Evolutionary conservation across 352 stramenopile species (phyloP), one percentile per base, ranked within the genome.

Genomic region (Globisporangium ultimum): DNA sequence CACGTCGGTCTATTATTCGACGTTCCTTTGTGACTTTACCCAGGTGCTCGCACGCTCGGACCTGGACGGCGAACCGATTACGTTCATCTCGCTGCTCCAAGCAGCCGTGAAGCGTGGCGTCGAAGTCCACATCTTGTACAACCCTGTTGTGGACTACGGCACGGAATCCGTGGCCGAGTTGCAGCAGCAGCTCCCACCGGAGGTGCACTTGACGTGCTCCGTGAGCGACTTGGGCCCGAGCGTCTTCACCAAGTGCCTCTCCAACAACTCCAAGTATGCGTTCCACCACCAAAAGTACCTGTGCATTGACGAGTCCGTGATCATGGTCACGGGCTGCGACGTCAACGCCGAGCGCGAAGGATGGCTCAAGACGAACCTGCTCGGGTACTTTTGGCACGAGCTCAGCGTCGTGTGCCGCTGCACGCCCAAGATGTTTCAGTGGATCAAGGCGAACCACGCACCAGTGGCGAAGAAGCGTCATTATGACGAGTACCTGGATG

Each of bases 281-380:
- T 92, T 92, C 65, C 83, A 92, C 52, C 83, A 92, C 58, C 83
- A 90, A 53, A 92, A 92, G 67, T 92, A 92, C 48, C 42, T 92
- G 40, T 89, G 78, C 38, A 55, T 89, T 36, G 80, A 91, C 55
- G 80, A 82, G 22, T 49, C 68, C 32, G 68, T 56, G 1, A 55
- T 92, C 54, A 88, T 92, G 80, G 83, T 89, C 36, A 91, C 82
- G 13, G 82, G 82, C 18, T 91, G 82, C 55, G 82, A 91, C 48
- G 78, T 90, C 36, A 91, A 91, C 49, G 62, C 72, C 3, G 82
- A 91, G 54, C 80, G 82, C 18, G 75, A 84, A 20, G 82, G 82
- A 2, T 91, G 80, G 82, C 53, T 89, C n/a, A 59, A 58, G 9
- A 63, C 62, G 10, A 91, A 91, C 42, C 66, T 67, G 24, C 61